phyloP scores from a whole-genome alignment of 78 protist species.

The Blattamonas nauphoetae region DNA sequence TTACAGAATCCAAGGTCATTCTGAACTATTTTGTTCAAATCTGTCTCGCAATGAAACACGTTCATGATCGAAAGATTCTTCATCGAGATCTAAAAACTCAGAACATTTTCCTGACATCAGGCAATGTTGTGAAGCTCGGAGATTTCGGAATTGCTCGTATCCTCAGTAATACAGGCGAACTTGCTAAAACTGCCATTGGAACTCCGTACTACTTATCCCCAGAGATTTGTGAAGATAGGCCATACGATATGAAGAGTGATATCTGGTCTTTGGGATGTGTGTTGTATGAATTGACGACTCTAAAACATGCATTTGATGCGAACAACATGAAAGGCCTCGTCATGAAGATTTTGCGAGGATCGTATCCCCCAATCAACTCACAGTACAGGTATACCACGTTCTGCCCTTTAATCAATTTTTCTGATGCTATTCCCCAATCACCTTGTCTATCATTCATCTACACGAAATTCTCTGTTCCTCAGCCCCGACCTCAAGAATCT shows the following conservation, averaged over 20 bases:
- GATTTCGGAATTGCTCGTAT: conserved; percentile 87
- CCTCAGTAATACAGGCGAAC: conserved; percentile 43
- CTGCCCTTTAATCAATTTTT: not conserved
- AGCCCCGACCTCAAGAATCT: not conserved
- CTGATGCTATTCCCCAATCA: not conserved
- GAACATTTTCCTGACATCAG: conserved; percentile 62
- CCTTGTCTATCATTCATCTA: no score
- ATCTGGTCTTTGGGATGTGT: conserved; percentile 57
- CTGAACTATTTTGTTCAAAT: conserved; percentile 53
- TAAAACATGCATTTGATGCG: conserved; percentile 74
- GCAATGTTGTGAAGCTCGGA: conserved; percentile 63
- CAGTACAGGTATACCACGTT: not conserved
- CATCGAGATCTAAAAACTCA: conserved; percentile 71
- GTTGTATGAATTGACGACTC: conserved; percentile 66
- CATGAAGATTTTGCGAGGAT: conserved; percentile 66
- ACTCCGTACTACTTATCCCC: conserved; percentile 86
- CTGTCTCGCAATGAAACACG: conserved; percentile 57
- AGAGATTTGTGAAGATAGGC: conserved; percentile 38
- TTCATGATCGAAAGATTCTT: conserved; percentile 62
- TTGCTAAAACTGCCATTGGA: conserved; percentile 47
- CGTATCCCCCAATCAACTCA: conserved; percentile 56
- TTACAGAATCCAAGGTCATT: not conserved
- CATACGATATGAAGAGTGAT: conserved; percentile 44
- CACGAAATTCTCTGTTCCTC: no score
- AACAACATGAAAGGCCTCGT: conserved; percentile 57